Conservation (phyloP, 495 filamentous ascomycete species). For the Lichina pygmaea region DNA sequence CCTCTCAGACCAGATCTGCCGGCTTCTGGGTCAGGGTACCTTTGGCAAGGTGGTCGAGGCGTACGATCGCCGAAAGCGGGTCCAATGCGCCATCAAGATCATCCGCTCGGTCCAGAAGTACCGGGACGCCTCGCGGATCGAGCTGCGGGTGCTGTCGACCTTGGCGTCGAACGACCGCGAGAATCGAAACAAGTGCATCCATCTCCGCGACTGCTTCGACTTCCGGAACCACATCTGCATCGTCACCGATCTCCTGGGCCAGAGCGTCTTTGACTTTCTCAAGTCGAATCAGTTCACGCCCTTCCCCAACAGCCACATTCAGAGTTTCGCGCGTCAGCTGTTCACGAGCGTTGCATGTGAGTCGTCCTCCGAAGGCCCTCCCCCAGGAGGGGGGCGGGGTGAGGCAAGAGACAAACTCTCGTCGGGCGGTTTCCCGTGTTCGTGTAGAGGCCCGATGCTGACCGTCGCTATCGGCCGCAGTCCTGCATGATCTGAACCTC, state of each 20-base stretch:
- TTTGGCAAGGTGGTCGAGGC: constrained; percentile 97
- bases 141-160: constrained; percentile 76
- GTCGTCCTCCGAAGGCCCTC: constrained; percentile 10
- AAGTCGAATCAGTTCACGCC: constrained; percentile 87
- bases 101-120: constrained; percentile 97
- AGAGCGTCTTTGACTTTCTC: constrained; percentile 95
- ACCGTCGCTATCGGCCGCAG: constrained; percentile 15
- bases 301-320: constrained; percentile 97
- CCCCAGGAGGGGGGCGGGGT: background rate
- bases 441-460: background rate
- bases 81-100: constrained; percentile 82
- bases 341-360: constrained; percentile 96
- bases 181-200: constrained; percentile 92
- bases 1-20: constrained; percentile 53
- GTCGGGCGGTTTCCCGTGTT: background rate
- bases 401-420: too few relatives aligned
- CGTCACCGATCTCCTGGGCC: constrained; percentile 84
- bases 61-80: constrained; percentile 42
- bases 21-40: constrained; percentile 81
- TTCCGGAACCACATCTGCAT: constrained; percentile 97
- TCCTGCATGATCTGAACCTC: constrained; percentile 89
- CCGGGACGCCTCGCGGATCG: constrained; percentile 86
- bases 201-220: constrained; percentile 91
- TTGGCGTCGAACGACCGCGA: constrained; percentile 67
- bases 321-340: constrained; percentile 81